Base-by-base conservation (phyloP, 2,329 filamentous ascomycete species). In the Colletotrichum filicis region DNA sequence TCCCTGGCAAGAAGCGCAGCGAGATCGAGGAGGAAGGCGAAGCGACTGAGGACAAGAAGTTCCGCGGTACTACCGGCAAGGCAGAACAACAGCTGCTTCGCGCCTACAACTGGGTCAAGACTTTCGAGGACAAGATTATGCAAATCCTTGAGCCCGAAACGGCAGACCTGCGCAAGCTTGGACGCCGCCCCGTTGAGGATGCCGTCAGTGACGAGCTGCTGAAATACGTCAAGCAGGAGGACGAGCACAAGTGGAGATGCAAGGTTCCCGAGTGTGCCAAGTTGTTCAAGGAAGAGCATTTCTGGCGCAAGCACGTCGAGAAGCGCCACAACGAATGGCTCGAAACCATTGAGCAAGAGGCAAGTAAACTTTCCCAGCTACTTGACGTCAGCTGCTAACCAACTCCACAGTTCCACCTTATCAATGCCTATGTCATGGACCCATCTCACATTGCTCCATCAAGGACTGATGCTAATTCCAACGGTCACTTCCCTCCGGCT, bases 71-170 rank as follows among this genome's bases (percentile, higher is more conserved):
- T 19, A 89, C 88, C 28, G 91, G 88, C 63, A 98, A 97, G 85
- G 91, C 92, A 5, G 95, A 98, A 78, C 95, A 97, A 81, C 97
- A 98, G 80, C 90, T 98, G 16, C 94, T 97, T 79, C 93, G 95
- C 70, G 97, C 97, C 0, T 98, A 95, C 85, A 99, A 98, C 80
- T 99, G 97, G 97, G 97, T 99, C 73, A 97, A 94, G 86, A 98
- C 97, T 0, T 99, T 98, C 79, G 97, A 99, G 80, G 97, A 99
- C 80, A 99, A 99, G 85, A 89, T 99, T 64, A 87, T 94, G 80
- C 95, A 98, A 81, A 93, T 98, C 59, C 88, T 99, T 16, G 96
- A 98, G 76, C 97, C 97, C 0, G 94, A 97, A 67, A 92, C 92
- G 62, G 93, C 94, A 28, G 95, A 98, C 79, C 87, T 98, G 55